Conservation (phyloP, 1,284 basidiomycete genomes). For the Sphaerobolus stellatus region DNA sequence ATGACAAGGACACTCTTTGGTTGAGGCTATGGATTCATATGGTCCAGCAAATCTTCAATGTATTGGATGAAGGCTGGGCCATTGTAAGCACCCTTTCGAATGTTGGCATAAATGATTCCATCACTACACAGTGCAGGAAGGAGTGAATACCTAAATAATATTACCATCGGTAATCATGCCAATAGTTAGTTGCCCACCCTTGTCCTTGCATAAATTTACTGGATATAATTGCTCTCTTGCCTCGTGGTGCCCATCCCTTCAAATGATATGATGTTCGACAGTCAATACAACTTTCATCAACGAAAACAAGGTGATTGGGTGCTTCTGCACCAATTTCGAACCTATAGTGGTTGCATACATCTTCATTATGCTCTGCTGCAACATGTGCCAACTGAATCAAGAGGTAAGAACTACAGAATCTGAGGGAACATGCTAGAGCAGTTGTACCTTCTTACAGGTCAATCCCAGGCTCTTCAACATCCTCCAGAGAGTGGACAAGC, state of each 20-base stretch:
- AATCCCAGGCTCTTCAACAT: too few species aligned
- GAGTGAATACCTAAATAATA: constrained; percentile 30
- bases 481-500: neutral
- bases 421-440: too few species aligned
- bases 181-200: constrained; percentile 23
- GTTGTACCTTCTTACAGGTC: too few species aligned
- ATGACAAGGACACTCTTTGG: constrained; percentile 33
- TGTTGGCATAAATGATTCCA: constrained; percentile 27
- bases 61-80: constrained; percentile 23
- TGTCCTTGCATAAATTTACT: constrained; percentile 34
- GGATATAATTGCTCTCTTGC: constrained; percentile 23
- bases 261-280: constrained; percentile 23
- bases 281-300: constrained; percentile 33
- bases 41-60: constrained; percentile 28
- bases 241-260: constrained; percentile 30
- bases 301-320: constrained; percentile 34
- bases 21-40: constrained; percentile 29
- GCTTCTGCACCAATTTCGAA: constrained; percentile 16
- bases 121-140: constrained; percentile 32
- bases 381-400: too few species aligned
- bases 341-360: neutral
- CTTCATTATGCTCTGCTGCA: too few species aligned
- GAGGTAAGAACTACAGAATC: too few species aligned
- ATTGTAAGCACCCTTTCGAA: constrained; percentile 28
- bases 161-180: constrained; percentile 7